Percentiles rank a stretch among this genome's conserved stretches.
These are phyloP conservation scores for Phytophthora pisi DNA, from an alignment of 352 stramenopile genomes.

Conservation along the genomic window DNA sequence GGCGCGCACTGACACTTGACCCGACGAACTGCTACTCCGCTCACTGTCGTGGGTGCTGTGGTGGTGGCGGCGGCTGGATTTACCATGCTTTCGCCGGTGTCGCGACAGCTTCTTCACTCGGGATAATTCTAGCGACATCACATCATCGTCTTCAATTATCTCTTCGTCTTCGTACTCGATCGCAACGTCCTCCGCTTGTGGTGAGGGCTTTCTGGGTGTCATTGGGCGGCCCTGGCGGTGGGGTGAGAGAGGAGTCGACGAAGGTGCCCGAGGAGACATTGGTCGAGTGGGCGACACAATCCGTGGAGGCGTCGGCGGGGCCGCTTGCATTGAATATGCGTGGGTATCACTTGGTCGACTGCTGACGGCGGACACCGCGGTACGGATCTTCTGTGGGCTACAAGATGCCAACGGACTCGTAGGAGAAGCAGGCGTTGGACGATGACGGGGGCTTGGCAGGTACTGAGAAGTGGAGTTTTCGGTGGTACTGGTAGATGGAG, in stretches of 20 bases:
- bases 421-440: slow-evolving; percentile 6
- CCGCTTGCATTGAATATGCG: slow-evolving; percentile 9
- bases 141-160: slow-evolving; percentile 32
- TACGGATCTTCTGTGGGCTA: slow-evolving; percentile 41
- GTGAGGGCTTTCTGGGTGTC: slow-evolving; percentile 10
- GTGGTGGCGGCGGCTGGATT: slow-evolving; percentile 14
- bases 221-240: slow-evolving; percentile 12
- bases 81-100: slow-evolving; percentile 29
- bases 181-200: slow-evolving; percentile 20
- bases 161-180: slow-evolving; percentile 56
- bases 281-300: slow-evolving; percentile 26
- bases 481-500: slow-evolving; percentile 2
- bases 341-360: slow-evolving; percentile 4
- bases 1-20: slow-evolving; percentile 30
- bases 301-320: slow-evolving; percentile 23
- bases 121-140: slow-evolving; percentile 18
- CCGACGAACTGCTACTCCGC: slow-evolving; percentile 15
- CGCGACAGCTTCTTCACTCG: slow-evolving; percentile 18
- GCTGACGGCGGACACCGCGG: neutral
- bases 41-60: slow-evolving; percentile 1
- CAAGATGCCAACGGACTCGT: slow-evolving; percentile 11
- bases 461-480: slow-evolving; percentile 8
- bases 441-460: slow-evolving; percentile 13
- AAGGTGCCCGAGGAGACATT: slow-evolving; percentile 17
- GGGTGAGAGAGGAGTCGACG: slow-evolving; percentile 9